A percentile compares a stretch with the other conserved stretches of the same genome.
Conservation (phyloP, 345 rosid genomes). For the Lumnitzera littorea region DNA sequence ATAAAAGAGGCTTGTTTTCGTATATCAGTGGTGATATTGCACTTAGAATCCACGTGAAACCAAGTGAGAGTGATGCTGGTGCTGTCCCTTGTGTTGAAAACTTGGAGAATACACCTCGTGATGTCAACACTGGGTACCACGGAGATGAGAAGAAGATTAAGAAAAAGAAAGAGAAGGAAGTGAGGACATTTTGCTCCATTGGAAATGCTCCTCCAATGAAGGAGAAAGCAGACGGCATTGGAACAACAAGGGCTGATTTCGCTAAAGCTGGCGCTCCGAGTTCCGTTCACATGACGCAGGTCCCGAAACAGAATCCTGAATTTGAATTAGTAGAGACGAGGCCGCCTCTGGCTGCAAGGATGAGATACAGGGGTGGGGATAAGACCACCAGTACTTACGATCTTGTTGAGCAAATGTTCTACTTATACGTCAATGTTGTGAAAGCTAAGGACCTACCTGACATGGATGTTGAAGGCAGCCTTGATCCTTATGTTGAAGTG, state of each 20-base stretch:
- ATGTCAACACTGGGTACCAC: slow-evolving; percentile 19
- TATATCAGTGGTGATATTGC: slow-evolving; percentile 70
- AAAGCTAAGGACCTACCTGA: slow-evolving; percentile 84
- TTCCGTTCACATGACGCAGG: slow-evolving; percentile 50
- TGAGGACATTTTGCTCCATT: slow-evolving; percentile 71
- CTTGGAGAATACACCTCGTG: slow-evolving; percentile 21
- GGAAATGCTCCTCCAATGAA: slow-evolving; percentile 25
- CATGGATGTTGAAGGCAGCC: slow-evolving; percentile 79
- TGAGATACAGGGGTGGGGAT: slow-evolving; percentile 56
- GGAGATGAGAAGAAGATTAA: slow-evolving; percentile 30
- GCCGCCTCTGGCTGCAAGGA: slow-evolving; percentile 78
- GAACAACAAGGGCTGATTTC: slow-evolving; percentile 39
- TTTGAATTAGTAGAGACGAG: slow-evolving; percentile 65
- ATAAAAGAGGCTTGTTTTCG: slow-evolving; percentile 72
- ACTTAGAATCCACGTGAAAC: slow-evolving; percentile 28
- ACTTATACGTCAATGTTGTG: slow-evolving; percentile 77
- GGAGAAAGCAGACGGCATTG: slow-evolving; percentile 8
- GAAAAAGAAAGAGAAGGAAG: slow-evolving; percentile 58
- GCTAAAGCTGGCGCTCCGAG: slow-evolving; percentile 32
- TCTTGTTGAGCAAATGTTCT: slow-evolving; percentile 90
- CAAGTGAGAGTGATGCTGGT: neutral
- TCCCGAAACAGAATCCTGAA: slow-evolving; percentile 59
- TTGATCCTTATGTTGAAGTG: slow-evolving; percentile 95
- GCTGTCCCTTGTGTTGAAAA: neutral
- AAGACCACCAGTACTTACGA: slow-evolving; percentile 76